Evolutionary conservation across 2,329 filamentous ascomycete species (phyloP).

Genomic region (Stemphylium beticola): DNA sequence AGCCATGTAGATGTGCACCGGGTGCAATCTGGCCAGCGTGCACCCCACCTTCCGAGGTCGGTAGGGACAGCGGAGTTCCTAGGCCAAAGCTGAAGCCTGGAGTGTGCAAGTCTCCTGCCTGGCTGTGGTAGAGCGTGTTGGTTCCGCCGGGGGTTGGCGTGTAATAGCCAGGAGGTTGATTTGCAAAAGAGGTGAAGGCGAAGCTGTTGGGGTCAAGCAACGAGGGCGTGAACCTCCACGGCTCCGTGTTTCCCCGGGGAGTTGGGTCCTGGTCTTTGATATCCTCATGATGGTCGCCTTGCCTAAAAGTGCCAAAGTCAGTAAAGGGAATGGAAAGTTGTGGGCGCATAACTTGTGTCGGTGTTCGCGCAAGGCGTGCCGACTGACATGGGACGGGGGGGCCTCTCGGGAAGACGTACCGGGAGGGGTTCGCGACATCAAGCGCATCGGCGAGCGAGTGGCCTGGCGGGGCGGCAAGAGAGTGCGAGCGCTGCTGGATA

Average conservation of each 20-base stretch:
- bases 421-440: conserved; percentile 52
- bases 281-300: conserved; percentile 55
- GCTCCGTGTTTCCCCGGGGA: conserved; percentile 78
- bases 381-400: conserved; percentile 8
- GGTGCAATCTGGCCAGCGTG: conserved; percentile 61
- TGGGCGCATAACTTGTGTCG: neutral
- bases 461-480: conserved; percentile 48
- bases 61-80: conserved; percentile 81
- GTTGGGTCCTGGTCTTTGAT: conserved; percentile 83
- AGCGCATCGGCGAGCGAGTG: conserved; percentile 57
- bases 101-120: conserved; percentile 86
- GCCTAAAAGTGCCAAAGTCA: conserved; percentile 39
- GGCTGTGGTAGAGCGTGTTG: conserved; percentile 79
- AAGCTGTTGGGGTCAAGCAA: conserved; percentile 85
- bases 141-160: conserved; percentile 84
- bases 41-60: conserved; percentile 70
- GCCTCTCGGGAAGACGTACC: conserved; percentile 47
- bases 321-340: neutral
- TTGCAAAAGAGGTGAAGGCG: conserved; percentile 78
- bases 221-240: conserved; percentile 87
- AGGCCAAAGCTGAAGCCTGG: conserved; percentile 76
- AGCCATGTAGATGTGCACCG: conserved; percentile 66
- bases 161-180: conserved; percentile 83
- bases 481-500: conserved; percentile 58
- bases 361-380: conserved; percentile 6